These are phyloP conservation scores for Trypethelium eluteriae DNA, from an alignment of 495 filamentous ascomycete species.

Conservation along the genomic window DNA sequence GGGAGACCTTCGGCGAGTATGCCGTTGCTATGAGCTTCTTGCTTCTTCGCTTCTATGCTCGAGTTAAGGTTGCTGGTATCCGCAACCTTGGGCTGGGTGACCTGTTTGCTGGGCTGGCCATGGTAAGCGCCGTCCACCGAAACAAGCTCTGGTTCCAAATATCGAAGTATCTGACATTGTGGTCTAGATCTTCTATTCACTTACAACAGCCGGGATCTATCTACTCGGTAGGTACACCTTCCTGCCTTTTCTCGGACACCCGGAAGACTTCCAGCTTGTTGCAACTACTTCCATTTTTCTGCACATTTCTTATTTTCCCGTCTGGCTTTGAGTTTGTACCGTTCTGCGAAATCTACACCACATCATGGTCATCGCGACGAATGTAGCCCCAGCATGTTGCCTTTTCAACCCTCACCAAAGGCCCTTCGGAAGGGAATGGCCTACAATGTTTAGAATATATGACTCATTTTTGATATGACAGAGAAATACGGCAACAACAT, in stretches of 20 bases:
- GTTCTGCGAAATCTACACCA: too few species aligned
- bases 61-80: background rate
- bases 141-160: background rate
- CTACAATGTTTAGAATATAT: background rate
- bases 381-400: too few species aligned
- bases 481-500: slow-evolving; percentile 10
- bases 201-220: slow-evolving; percentile 4
- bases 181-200: background rate
- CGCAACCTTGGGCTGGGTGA: background rate
- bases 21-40: slow-evolving; percentile 8
- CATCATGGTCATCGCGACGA: too few species aligned
- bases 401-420: background rate
- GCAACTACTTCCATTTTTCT: too few species aligned
- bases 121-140: background rate
- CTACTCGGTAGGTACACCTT: background rate
- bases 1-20: slow-evolving; percentile 9
- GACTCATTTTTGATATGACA: background rate
- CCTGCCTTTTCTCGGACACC: background rate
- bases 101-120: background rate
- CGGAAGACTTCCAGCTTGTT: background rate
- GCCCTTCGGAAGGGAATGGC: background rate
- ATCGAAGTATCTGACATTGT: background rate
- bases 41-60: slow-evolving; percentile 3
- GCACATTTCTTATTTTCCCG: too few species aligned
- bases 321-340: too few species aligned